Conservation (phyloP, 2,329 filamentous ascomycete genomes). For the Claviceps maximensis region DNA sequence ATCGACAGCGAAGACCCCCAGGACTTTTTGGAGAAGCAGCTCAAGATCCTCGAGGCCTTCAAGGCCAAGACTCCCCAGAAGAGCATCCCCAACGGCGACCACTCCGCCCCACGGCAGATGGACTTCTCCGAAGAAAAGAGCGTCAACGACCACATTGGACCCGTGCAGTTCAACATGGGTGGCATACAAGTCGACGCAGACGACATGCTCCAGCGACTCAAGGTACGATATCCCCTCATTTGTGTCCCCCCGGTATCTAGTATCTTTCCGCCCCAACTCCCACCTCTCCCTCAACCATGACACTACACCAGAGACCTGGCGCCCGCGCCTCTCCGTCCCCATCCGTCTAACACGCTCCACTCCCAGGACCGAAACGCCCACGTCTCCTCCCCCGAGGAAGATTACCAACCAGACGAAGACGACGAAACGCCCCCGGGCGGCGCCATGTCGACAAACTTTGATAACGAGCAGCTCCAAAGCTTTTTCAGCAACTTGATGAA, state of each 20-base stretch:
- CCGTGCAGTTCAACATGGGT: conserved; percentile 96
- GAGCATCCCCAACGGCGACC: conserved; percentile 12
- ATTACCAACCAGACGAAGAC: conserved; percentile 12
- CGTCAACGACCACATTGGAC: conserved; percentile 72
- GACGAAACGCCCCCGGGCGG: conserved; percentile 23
- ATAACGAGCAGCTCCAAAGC: conserved; percentile 44
- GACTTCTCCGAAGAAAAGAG: conserved; percentile 30
- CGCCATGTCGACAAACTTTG: conserved; percentile 29
- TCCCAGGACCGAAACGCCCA: conserved; percentile 44
- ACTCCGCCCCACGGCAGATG: conserved; percentile 12
- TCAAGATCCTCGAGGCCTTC: conserved; percentile 57
- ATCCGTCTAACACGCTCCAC: neutral
- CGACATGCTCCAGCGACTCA: conserved; percentile 77
- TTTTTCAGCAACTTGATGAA: conserved; percentile 50
- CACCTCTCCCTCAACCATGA: no score
- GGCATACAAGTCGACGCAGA: conserved; percentile 93
- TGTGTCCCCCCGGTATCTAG: no score
- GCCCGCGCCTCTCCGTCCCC: no score
- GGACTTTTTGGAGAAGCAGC: conserved; percentile 61
- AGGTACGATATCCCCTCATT: conserved; percentile 41
- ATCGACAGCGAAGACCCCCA: conserved; percentile 51
- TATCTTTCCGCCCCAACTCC: no score
- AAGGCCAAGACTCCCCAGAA: conserved; percentile 42
- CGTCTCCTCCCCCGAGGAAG: conserved; percentile 28
- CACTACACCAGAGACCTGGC: no score